Evolutionary conservation across 495 filamentous ascomycete genomes (phyloP), one percentile per base, ranked within the genome.

Genomic region (Aspergillus sparsus): DNA sequence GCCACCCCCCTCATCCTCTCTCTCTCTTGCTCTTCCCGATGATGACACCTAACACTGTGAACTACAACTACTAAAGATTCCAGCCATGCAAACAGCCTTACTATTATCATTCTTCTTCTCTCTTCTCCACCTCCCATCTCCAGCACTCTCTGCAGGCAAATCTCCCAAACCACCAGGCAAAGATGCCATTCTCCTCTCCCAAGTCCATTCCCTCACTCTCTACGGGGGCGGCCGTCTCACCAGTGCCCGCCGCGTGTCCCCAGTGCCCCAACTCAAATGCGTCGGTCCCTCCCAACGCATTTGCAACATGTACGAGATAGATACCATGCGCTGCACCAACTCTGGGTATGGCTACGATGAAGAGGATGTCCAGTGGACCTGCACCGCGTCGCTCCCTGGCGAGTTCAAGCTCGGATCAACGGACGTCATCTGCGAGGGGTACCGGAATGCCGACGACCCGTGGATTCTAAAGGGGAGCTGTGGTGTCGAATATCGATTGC

Each of bases 361-460:
- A 27, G 83, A 90, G 68, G 85, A 93, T 73, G 77, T 97, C 37
- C 84, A 93, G 71, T 98, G 94, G 94, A 87, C 89, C 0, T 98
- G 94, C 73, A 85, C 84, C 2, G 91, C 94, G 0, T 76, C 81
- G 4, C 75, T 98, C 0, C 94, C 94, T 0, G 68, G 81, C 0
- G 89, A 95, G 65, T 89, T 98, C 70, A 94, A 94, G 69, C 83
- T 98, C 11, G 94, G 92, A 37, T 77, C 82, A 31, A 97, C 94
- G 3, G 93, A 98, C 56, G 94, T 98, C 10, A 78, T 91, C 4
- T 98, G 94, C 71, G 94, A 98, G 68, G 94, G 94, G 8, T 98
- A 96, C 72, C 78, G 82, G 15, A 74, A 70, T 10, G 73, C 88
- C 0, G 83, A 91, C 16, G 94, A 98, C 68, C 81, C 82, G 0